These are phyloP conservation scores for Tolypocladium cylindrosporum DNA, from an alignment of 2,329 filamentous ascomycete genomes.

Conservation along the genomic window DNA sequence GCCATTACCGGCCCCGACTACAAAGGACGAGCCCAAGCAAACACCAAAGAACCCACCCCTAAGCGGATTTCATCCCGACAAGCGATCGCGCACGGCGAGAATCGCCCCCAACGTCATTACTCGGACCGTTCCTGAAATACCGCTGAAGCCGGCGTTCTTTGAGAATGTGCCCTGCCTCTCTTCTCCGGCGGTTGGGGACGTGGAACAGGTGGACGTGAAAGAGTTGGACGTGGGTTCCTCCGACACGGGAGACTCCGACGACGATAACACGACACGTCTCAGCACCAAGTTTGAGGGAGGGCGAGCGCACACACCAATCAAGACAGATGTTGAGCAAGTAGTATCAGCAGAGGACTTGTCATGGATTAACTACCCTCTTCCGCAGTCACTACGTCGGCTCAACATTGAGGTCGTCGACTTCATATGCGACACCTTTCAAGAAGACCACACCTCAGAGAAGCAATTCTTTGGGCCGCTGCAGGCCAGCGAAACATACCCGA, in stretches of 20 bases:
- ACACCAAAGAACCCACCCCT: conserved; percentile 19
- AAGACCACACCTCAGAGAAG: conserved; percentile 42
- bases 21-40: conserved; percentile 18
- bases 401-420: conserved; percentile 48
- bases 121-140: conserved; percentile 23
- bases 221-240: conserved; percentile 10
- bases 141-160: conserved; percentile 25
- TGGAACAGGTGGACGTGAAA: conserved; percentile 11
- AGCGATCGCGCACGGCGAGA: conserved; percentile 20
- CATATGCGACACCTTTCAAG: conserved; percentile 48
- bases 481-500: conserved; percentile 6
- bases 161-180: conserved; percentile 21
- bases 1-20: conserved; percentile 12
- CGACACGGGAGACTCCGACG: conserved; percentile 6
- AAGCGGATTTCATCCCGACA: conserved; percentile 22
- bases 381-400: conserved; percentile 46
- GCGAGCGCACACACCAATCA: conserved; percentile 1
- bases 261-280: neutral
- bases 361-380: conserved; percentile 27
- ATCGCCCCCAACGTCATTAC: conserved; percentile 13
- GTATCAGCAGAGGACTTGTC: conserved; percentile 14
- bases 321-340: conserved; percentile 10
- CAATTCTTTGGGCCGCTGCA: conserved; percentile 31
- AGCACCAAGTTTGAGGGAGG: neutral
- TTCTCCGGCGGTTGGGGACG: conserved; percentile 12